These are phyloP conservation scores for Cyclotella baltica DNA, from an alignment of 108 stramenopile genomes.

Conservation along the genomic window DNA sequence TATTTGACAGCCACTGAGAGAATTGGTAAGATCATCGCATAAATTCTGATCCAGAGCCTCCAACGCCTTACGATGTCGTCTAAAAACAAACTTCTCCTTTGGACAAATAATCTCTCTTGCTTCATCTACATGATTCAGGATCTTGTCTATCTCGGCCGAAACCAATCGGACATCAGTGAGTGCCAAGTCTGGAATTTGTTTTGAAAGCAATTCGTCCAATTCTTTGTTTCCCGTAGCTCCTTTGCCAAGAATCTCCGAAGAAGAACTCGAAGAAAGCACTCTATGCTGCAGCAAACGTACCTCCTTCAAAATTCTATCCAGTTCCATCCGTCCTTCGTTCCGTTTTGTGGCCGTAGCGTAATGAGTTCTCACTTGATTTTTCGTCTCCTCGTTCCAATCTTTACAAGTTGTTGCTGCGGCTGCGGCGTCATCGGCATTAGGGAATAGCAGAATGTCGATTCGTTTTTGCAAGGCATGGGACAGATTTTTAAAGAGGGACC, in stretches of 20 bases:
- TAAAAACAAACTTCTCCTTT: slow-evolving; percentile 56
- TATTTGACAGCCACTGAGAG: background rate
- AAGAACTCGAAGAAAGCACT: slow-evolving; percentile 35
- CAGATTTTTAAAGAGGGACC: slow-evolving; percentile 34
- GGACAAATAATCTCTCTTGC: slow-evolving; percentile 46
- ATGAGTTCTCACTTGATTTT: slow-evolving; percentile 17
- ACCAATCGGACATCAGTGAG: slow-evolving; percentile 36
- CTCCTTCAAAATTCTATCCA: slow-evolving; percentile 34
- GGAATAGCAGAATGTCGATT: slow-evolving; percentile 31
- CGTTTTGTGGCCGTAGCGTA: slow-evolving; percentile 47
- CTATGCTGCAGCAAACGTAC: slow-evolving; percentile 33
- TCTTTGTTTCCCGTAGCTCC: background rate
- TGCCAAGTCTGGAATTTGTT: slow-evolving; percentile 33
- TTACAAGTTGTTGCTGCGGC: background rate
- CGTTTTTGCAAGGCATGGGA: slow-evolving; percentile 30
- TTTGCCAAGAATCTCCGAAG: background rate
- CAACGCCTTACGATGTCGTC: slow-evolving; percentile 44
- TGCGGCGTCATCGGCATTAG: background rate
- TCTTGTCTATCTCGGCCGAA: slow-evolving; percentile 32
- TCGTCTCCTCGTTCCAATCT: background rate
- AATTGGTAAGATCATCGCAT: background rate
- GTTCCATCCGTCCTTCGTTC: slow-evolving; percentile 36
- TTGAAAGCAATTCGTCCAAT: slow-evolving; percentile 24
- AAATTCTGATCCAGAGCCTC: slow-evolving; percentile 26
- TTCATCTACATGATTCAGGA: slow-evolving; percentile 41